phyloP scores from a whole-genome alignment of 2,329 filamentous ascomycete species.

The Penicillium crustosum region DNA sequence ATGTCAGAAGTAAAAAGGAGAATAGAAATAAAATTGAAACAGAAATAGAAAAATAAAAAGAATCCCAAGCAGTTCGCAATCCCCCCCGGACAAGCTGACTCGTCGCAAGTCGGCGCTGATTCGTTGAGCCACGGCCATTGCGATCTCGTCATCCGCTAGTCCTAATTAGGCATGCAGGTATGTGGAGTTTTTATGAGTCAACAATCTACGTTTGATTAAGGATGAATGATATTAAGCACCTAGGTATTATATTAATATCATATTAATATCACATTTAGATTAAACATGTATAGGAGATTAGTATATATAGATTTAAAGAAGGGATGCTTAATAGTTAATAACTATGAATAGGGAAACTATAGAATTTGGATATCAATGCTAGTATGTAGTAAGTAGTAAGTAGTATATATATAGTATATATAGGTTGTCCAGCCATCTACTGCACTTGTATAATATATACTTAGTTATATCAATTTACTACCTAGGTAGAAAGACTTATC shows the following conservation, averaged over 20 bases:
- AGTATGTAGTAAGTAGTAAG: no score
- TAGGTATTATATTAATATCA: neutral
- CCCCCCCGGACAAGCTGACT: slow-evolving; percentile 10
- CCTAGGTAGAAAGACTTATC: no score
- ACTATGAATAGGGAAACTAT: neutral
- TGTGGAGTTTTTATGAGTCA: slow-evolving; percentile 11
- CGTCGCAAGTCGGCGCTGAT: slow-evolving; percentile 13
- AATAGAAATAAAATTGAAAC: neutral
- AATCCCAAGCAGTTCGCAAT: neutral
- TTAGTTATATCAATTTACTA: no score
- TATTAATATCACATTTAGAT: neutral
- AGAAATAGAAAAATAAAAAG: neutral
- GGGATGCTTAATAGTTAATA: no score
- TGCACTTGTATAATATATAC: neutral
- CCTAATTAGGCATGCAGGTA: slow-evolving; percentile 6
- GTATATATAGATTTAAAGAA: no score
- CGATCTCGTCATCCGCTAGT: slow-evolving; percentile 26
- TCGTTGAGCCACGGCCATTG: slow-evolving; percentile 11
- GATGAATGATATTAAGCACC: no score
- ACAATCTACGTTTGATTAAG: no score
- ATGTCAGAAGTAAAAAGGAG: neutral
- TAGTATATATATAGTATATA: no score
- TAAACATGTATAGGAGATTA: neutral
- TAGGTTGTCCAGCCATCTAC: neutral
- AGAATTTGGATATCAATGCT: neutral